Conservation (phyloP, 176 grass and related monocot genomes). For the Zoysia japonica region DNA sequence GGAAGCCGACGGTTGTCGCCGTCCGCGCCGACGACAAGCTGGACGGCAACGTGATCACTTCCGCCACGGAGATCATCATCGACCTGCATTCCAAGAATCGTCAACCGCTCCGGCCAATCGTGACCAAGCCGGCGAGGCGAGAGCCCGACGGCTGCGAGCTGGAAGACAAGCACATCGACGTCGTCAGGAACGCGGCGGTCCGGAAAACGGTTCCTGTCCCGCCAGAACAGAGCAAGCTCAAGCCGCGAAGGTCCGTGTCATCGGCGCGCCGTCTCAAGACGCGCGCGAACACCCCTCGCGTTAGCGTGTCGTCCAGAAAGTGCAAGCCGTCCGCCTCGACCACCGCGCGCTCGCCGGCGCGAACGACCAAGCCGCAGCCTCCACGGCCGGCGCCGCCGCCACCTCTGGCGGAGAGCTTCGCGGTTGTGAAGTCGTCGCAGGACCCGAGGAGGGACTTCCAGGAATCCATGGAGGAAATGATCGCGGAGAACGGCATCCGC, state of each 20-base stretch:
- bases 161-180: conserved; percentile 46
- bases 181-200: not conserved
- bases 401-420: conserved; percentile 60
- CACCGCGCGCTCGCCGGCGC: not conserved
- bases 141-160: conserved; percentile 12
- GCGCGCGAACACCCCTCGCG: conserved; percentile 57
- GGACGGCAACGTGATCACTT: conserved; percentile 47
- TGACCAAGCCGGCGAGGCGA: conserved; percentile 54
- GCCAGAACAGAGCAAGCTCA: conserved; percentile 38
- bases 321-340: not conserved
- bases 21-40: not conserved
- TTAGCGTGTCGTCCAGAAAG: conserved; percentile 39
- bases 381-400: not conserved
- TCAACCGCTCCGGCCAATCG: conserved; percentile 55
- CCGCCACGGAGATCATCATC: conserved; percentile 67
- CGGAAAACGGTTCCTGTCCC: not conserved
- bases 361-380: not conserved
- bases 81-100: conserved; percentile 41
- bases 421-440: conserved; percentile 70
- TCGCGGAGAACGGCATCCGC: conserved; percentile 69
- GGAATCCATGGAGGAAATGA: conserved; percentile 99
- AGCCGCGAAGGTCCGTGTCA: conserved; percentile 45
- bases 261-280: conserved; percentile 51
- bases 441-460: conserved; percentile 80
- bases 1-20: not conserved